These are phyloP conservation scores for Citrullus mucosospermus DNA, from an alignment of 306 rosid species.

Conservation along the genomic window DNA sequence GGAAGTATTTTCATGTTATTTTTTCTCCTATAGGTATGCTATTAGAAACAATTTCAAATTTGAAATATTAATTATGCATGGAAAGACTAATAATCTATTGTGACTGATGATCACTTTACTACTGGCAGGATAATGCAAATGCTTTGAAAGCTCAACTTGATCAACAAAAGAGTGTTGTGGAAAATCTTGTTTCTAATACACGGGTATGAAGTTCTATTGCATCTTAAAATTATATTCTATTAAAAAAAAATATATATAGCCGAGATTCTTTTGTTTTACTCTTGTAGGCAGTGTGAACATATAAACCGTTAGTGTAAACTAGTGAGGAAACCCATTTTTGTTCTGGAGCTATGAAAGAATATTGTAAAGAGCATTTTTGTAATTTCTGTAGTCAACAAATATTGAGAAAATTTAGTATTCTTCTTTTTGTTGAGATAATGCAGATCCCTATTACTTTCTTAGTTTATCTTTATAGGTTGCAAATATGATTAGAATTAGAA, in stretches of 20 bases:
- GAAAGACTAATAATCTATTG: not conserved
- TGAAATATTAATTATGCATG: not conserved
- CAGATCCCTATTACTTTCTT: not conserved
- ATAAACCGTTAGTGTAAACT: not conserved
- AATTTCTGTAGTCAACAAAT: not conserved
- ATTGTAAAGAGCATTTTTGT: not conserved
- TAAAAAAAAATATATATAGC: not conserved
- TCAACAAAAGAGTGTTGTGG: constrained; percentile 91
- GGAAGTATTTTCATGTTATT: not conserved
- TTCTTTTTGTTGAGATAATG: not conserved
- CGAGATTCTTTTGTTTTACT: not conserved
- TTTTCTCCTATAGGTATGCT: not conserved
- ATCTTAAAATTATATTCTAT: not conserved
- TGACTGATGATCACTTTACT: constrained; percentile 3
- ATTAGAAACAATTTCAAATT: not conserved
- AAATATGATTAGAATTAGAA: not conserved
- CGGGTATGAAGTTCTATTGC: constrained; percentile 29
- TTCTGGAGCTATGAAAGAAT: not conserved
- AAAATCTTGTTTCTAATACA: constrained; percentile 84
- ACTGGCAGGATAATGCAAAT: constrained; percentile 80
- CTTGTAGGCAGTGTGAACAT: not conserved
- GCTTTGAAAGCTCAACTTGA: constrained; percentile 85
- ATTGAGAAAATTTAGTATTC: not conserved
- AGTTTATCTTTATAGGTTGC: not conserved
- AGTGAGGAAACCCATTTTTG: not conserved